phyloP scores from a whole-genome alignment of 176 grass and related monocot species.

The Triticum turgidum region DNA sequence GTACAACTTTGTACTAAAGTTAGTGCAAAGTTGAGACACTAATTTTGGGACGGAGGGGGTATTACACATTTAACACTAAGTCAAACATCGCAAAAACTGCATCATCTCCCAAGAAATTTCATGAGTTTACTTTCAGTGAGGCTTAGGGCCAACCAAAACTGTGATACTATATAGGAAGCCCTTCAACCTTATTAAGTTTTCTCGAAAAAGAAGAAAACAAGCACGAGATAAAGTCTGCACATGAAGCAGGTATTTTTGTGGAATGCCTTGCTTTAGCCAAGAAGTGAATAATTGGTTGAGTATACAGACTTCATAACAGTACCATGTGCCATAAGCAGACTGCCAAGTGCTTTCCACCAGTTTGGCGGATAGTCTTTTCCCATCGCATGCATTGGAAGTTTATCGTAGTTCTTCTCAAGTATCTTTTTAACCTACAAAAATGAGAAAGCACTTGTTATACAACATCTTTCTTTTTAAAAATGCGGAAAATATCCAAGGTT shows the following conservation, averaged over 20 bases:
- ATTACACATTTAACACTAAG: neutral
- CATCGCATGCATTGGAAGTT: constrained; percentile 78
- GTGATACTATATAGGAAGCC: neutral
- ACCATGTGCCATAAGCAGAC: constrained; percentile 79
- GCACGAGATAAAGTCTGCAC: neutral
- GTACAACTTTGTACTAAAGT: too few relatives aligned
- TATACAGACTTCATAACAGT: constrained; percentile 17
- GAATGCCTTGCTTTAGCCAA: neutral
- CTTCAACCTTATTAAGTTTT: neutral
- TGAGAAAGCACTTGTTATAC: constrained; percentile 9
- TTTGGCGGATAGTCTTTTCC: constrained; percentile 82
- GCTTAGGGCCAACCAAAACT: constrained; percentile 14
- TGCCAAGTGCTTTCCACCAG: constrained; percentile 94
- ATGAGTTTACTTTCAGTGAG: neutral
- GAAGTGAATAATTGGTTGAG: neutral
- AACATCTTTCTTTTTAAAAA: constrained; percentile 18
- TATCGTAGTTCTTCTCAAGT: constrained; percentile 66
- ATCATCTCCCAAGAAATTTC: neutral
- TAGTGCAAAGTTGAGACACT: too few relatives aligned
- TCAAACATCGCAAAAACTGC: neutral
- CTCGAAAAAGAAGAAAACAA: neutral
- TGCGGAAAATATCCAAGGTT: neutral
- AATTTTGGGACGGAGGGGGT: too few relatives aligned
- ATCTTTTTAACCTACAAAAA: constrained; percentile 83
- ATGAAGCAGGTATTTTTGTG: neutral